Conservation (phyloP, 2,329 filamentous ascomycete genomes). For the Tolypocladium tropicale region DNA sequence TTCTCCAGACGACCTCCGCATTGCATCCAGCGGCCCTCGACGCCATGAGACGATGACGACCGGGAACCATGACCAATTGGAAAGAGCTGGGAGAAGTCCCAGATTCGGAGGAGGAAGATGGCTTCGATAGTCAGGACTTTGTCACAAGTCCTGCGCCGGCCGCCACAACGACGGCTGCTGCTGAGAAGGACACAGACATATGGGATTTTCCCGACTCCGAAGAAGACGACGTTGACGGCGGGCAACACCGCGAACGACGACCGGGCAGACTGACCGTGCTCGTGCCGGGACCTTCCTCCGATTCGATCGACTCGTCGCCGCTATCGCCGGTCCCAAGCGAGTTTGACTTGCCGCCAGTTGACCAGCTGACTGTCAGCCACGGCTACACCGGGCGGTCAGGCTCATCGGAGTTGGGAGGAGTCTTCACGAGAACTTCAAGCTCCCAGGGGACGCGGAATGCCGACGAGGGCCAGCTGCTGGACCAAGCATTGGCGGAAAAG, state of each 20-base stretch:
- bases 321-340: slow-evolving; percentile 22
- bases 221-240: slow-evolving; percentile 7
- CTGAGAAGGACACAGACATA: slow-evolving; percentile 11
- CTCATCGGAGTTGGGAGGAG: neutral
- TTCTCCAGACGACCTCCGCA: neutral
- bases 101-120: slow-evolving; percentile 39
- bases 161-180: neutral
- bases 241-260: neutral
- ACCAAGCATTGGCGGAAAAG: neutral
- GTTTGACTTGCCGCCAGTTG: slow-evolving; percentile 11
- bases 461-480: neutral
- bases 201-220: slow-evolving; percentile 27
- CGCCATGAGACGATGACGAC: slow-evolving; percentile 15
- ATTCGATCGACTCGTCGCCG: slow-evolving; percentile 19
- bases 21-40: neutral
- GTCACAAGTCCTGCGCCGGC: neutral
- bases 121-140: slow-evolving; percentile 26
- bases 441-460: neutral
- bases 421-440: neutral
- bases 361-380: slow-evolving; percentile 7
- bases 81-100: slow-evolving; percentile 40
- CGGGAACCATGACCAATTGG: slow-evolving; percentile 32
- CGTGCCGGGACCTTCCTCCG: neutral
- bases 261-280: slow-evolving; percentile 1
- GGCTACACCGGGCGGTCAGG: neutral